Evolutionary conservation across 257 asterid species (phyloP).

Genomic region (Verbascum thapsus): DNA sequence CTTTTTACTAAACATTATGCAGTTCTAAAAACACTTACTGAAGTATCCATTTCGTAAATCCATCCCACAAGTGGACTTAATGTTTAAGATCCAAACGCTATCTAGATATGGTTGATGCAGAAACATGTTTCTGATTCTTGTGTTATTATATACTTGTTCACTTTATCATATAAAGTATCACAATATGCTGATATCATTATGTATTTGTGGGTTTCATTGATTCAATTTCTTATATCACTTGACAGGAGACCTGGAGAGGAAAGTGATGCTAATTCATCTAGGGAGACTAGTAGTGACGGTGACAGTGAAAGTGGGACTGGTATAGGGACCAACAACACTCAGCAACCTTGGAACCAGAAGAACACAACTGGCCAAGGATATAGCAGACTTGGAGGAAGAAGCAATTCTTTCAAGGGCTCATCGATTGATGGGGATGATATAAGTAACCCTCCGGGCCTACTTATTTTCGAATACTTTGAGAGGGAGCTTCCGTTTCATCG

Average conservation of each 20-base stretch:
- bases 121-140: background rate
- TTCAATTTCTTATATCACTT: constrained; percentile 19
- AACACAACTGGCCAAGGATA: constrained; percentile 37
- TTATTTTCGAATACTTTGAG: constrained; percentile 72
- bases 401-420: constrained; percentile 38
- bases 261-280: constrained; percentile 77
- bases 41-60: no score
- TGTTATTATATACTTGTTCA: background rate
- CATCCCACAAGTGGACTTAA: no score
- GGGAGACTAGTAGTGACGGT: constrained; percentile 75
- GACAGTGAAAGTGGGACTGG: constrained; percentile 62
- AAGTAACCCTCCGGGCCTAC: constrained; percentile 63
- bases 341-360: constrained; percentile 48
- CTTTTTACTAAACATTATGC: no score
- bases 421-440: constrained; percentile 50
- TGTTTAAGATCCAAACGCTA: no score
- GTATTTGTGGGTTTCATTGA: background rate
- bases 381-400: constrained; percentile 40
- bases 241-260: constrained; percentile 81
- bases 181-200: background rate
- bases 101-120: constrained; percentile 3
- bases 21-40: no score
- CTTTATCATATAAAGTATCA: background rate
- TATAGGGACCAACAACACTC: constrained; percentile 38
- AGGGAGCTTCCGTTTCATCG: constrained; percentile 80